Conservation (phyloP, 495 filamentous ascomycete species). For the Penicillium macrosclerotiorum region DNA sequence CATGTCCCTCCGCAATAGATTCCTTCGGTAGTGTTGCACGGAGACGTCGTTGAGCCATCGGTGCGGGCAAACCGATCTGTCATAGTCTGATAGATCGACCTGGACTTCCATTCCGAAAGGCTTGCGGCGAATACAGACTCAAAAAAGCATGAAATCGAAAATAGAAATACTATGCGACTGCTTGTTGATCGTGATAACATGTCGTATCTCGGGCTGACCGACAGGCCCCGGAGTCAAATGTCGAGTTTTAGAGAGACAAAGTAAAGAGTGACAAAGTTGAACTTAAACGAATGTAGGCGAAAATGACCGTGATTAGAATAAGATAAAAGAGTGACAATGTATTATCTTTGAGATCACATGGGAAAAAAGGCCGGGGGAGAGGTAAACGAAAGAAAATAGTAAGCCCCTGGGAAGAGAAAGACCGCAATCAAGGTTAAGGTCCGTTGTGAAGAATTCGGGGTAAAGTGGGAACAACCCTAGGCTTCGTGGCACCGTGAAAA, state of each 20-base stretch:
- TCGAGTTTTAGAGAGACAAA: too few species aligned
- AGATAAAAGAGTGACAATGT: not conserved
- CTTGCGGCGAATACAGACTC: slow-evolving; percentile 17
- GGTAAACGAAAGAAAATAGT: not conserved
- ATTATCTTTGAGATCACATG: not conserved
- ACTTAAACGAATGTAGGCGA: not conserved
- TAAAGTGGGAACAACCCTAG: slow-evolving; percentile 1
- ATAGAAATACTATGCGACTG: not conserved
- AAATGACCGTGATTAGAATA: not conserved
- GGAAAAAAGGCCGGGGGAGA: not conserved
- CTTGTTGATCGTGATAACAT: slow-evolving; percentile 7
- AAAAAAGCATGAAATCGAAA: slow-evolving; percentile 4
- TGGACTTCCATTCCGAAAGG: slow-evolving; percentile 50
- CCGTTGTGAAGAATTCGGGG: not conserved
- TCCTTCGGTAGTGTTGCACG: slow-evolving; percentile 37
- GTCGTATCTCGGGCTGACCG: not conserved
- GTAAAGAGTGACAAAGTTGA: not conserved
- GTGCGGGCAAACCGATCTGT: slow-evolving; percentile 74
- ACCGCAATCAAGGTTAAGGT: not conserved
- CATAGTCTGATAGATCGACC: slow-evolving; percentile 73
- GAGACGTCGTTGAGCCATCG: slow-evolving; percentile 55
- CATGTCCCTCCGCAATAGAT: slow-evolving; percentile 78
- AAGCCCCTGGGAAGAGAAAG: not conserved
- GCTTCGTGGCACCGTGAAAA: too few species aligned
- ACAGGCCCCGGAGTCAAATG: too few species aligned